A percentile compares a stretch with the other conserved stretches of the same genome.
These are phyloP conservation scores for Auricularia heimuer DNA, from an alignment of 768 basidiomycete genomes.

Conservation along the genomic window DNA sequence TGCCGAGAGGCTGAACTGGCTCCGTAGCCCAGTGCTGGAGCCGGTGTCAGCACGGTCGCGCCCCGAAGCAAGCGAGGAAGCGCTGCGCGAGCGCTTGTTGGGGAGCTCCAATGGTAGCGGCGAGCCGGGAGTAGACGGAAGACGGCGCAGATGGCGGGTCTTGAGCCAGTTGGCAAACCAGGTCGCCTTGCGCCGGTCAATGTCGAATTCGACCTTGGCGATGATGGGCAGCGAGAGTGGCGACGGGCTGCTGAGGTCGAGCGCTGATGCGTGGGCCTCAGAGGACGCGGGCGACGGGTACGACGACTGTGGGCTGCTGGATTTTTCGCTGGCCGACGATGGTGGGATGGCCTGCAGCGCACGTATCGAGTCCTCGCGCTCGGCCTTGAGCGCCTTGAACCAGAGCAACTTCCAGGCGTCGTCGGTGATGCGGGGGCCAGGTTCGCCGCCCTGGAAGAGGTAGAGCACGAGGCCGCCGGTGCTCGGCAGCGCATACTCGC, in stretches of 20 bases:
- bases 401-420: slow-evolving; percentile 86
- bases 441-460: slow-evolving; percentile 50
- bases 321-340: slow-evolving; percentile 19
- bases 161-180: slow-evolving; percentile 86
- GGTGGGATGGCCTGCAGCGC: slow-evolving; percentile 1
- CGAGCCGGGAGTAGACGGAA: not conserved
- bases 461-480: slow-evolving; percentile 77
- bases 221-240: slow-evolving; percentile 66
- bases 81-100: not conserved
- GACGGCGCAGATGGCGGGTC: slow-evolving; percentile 29
- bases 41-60: not conserved
- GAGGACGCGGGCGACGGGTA: slow-evolving; percentile 10
- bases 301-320: slow-evolving; percentile 28
- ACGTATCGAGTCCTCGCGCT: slow-evolving; percentile 19
- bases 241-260: slow-evolving; percentile 52
- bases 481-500: slow-evolving; percentile 87
- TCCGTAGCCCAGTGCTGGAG: slow-evolving; percentile 1
- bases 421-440: slow-evolving; percentile 77
- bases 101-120: not conserved
- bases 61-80: not conserved
- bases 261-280: slow-evolving; percentile 22
- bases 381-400: slow-evolving; percentile 56
- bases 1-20: not conserved
- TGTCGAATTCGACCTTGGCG: slow-evolving; percentile 92
- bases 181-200: slow-evolving; percentile 65